Percentiles rank a stretch among this genome's conserved stretches.
phyloP scores from a whole-genome alignment of 2,329 filamentous ascomycete species.

The Paecilomyces fulvus region DNA sequence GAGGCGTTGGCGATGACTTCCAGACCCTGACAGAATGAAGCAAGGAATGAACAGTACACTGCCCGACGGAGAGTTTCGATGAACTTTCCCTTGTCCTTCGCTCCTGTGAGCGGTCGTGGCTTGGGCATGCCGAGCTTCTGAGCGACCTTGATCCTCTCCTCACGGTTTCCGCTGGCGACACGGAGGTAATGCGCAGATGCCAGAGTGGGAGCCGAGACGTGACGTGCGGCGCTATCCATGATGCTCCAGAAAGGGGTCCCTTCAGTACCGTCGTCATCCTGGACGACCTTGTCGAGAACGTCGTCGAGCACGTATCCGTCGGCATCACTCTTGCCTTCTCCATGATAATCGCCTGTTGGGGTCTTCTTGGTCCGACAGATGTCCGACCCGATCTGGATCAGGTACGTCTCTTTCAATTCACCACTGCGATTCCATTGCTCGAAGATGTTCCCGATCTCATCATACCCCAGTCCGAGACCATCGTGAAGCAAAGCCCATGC shows the following conservation, averaged over 20 bases:
- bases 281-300: slow-evolving; percentile 62
- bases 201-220: slow-evolving; percentile 59
- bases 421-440: slow-evolving; percentile 52
- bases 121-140: slow-evolving; percentile 39
- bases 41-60: slow-evolving; percentile 54
- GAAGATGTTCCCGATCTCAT: slow-evolving; percentile 54
- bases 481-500: slow-evolving; percentile 56
- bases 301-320: slow-evolving; percentile 49
- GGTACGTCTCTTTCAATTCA: slow-evolving; percentile 52
- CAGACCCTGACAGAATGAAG: slow-evolving; percentile 57
- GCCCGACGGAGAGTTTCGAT: slow-evolving; percentile 53
- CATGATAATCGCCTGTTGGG: slow-evolving; percentile 21
- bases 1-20: slow-evolving; percentile 55
- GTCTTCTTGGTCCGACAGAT: slow-evolving; percentile 49
- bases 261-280: slow-evolving; percentile 58
- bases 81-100: slow-evolving; percentile 36
- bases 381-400: slow-evolving; percentile 54
- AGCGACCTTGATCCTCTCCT: slow-evolving; percentile 45
- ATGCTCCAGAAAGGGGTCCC: slow-evolving; percentile 61
- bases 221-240: slow-evolving; percentile 51
- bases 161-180: slow-evolving; percentile 54
- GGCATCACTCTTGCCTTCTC: slow-evolving; percentile 23
- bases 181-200: slow-evolving; percentile 55
- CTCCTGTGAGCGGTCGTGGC: slow-evolving; percentile 23
- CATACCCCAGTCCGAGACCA: slow-evolving; percentile 49